These are phyloP conservation scores for Gillenia trifoliata DNA, from an alignment of 306 rosid genomes.

Conservation along the genomic window DNA sequence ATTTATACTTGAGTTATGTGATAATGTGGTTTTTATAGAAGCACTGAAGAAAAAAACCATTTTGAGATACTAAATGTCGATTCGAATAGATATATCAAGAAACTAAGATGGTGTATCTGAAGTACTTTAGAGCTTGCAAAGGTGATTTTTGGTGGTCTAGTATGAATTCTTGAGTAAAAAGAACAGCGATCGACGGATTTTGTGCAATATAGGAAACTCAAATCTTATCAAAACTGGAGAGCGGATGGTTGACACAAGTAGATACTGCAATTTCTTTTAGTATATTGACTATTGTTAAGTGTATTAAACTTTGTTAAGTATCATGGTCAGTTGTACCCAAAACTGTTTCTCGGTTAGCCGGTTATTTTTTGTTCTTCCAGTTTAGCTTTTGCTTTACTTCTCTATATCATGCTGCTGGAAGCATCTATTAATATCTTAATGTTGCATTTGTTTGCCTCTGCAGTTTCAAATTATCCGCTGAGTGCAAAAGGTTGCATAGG, in stretches of 20 bases:
- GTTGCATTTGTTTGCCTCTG: not conserved
- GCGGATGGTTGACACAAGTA: not conserved
- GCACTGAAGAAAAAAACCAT: no score
- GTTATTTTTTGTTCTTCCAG: not conserved
- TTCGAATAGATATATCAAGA: not conserved
- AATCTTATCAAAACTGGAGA: not conserved
- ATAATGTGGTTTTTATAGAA: not conserved
- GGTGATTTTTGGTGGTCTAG: not conserved
- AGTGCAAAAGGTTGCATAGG: not conserved
- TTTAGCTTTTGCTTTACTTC: not conserved
- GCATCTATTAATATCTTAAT: not conserved
- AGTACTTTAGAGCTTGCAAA: not conserved
- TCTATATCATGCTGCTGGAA: not conserved
- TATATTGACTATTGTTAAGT: no score
- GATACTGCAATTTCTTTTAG: no score
- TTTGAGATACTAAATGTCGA: no score
- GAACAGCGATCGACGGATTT: not conserved
- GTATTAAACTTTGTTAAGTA: no score
- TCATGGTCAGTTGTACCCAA: not conserved
- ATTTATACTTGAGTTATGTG: not conserved
- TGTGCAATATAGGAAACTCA: not conserved
- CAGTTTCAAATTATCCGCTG: slow-evolving; percentile 12
- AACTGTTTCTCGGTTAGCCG: not conserved
- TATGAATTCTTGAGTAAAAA: not conserved
- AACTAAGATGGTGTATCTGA: not conserved